Base-by-base conservation (phyloP, 805 yeast genomes). In the Pichia occidentalis region DNA sequence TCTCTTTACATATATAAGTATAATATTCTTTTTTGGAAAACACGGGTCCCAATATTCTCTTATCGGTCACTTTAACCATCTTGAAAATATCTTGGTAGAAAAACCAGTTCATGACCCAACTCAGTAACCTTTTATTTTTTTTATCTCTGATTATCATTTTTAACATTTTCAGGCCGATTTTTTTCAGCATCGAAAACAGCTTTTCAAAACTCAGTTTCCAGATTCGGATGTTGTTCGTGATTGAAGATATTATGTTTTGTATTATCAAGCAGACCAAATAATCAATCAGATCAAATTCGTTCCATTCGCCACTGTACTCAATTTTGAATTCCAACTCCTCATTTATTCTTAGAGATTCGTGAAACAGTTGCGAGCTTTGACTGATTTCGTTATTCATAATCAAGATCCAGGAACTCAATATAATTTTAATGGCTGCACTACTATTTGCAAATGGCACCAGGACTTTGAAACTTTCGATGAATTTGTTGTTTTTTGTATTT, bases 71-170 rank as follows among this genome's bases (percentile, higher is more conserved):
- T 34, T 43, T 47, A 17, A 47, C 39, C 19, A 45, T 33, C 25
- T 53, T 53, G 20, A 45, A 37, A 21, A 49, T 44, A 41, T 53
- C 56, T 29, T 50, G 52, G 32, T 49, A 51, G 26, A 53, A 49
- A 20, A 52, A 52, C 37, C 45, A 39, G 25, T 45, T 46, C 10
- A 51, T 33, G 3, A 44, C 43, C 52, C 54, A 48, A 9, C 37
- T 32, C 1, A 45, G 43, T 8, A 45, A 24, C 4, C 29, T 21
- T 14, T 34, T 44, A 25, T 46, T 32, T 8, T 37, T 29, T 3
- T 29, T 36, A 12, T 39, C 21, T 14, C 36, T 37, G 13, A 51
- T 32, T 11, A 29, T 19, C 4, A 26, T 24, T 3, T 39, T 20
- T 13, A 53, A 36, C 14, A 37, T 29, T 3, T 34, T 34, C n/a